Conservation (phyloP, 768 basidiomycete genomes). For the Lactifluus pinguis region DNA sequence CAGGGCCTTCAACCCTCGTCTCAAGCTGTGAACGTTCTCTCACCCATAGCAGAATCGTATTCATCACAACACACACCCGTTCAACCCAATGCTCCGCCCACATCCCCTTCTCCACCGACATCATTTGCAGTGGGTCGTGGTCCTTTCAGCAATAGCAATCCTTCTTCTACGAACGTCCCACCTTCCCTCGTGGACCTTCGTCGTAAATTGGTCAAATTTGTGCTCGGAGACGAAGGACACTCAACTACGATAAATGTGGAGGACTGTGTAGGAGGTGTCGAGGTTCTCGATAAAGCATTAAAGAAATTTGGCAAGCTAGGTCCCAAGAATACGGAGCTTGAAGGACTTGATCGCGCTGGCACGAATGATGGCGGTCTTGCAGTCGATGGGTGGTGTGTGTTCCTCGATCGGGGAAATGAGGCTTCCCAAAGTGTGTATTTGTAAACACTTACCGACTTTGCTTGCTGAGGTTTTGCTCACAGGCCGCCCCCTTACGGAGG, state of each 20-base stretch:
- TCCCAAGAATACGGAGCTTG: constrained; percentile 33
- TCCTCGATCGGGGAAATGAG: constrained; percentile 48
- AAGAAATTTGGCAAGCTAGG: constrained; percentile 78
- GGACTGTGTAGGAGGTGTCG: constrained; percentile 71
- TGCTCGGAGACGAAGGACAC: constrained; percentile 72
- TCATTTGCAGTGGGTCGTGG: constrained; percentile 52
- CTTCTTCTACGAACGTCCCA: constrained; percentile 35
- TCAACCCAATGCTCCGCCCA: constrained; percentile 41
- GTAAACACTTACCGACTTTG: background rate
- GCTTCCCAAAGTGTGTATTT: constrained; percentile 42
- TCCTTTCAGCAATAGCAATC: constrained; percentile 36
- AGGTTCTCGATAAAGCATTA: constrained; percentile 81
- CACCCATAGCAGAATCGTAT: constrained; percentile 68
- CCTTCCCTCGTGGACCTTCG: constrained; percentile 70
- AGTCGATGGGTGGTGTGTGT: constrained; percentile 88
- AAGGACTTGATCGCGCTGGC: constrained; percentile 46
- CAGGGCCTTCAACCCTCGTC: constrained; percentile 46
- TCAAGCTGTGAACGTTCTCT: constrained; percentile 38
- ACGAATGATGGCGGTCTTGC: constrained; percentile 66
- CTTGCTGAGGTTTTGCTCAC: background rate
- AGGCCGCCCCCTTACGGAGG: constrained; percentile 75
- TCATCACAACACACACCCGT: constrained; percentile 24
- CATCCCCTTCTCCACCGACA: constrained; percentile 21
- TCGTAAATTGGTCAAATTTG: constrained; percentile 82
- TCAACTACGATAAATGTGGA: constrained; percentile 69